Base-by-base conservation (phyloP, 2,329 filamentous ascomycete genomes). In the Whalleya microplaca region DNA sequence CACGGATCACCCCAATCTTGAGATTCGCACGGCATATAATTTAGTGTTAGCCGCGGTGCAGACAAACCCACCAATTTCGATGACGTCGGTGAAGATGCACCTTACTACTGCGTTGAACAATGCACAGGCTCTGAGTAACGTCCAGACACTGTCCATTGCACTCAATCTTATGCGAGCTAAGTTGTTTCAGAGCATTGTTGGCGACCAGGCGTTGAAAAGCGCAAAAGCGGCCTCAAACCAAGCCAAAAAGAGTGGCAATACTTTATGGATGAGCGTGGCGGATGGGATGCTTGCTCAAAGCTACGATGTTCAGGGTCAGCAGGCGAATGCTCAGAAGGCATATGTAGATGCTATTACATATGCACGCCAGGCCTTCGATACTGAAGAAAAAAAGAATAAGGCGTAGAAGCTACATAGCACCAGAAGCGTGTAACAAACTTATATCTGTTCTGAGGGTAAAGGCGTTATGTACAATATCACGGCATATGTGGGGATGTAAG, bases 131-230 rank as follows among this genome's bases (percentile, higher is more conserved):
- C 86, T 89, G 8, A 80, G 81, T 52, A 96, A 96, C 70, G 85
- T 85, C 27, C 90, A 96, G 62, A 88, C 93, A 51, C 82, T 92
- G n/a, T 88, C 88, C 46, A 89, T 97, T 62, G 87, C 89, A 5
- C 84, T 97, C 56, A 92, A 87, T 64, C 87, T 95, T 62, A 96
- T 97, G 89, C 89, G 90, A 50, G 86, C 84, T 68, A 84, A 87
- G 49, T 89, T 96, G 67, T 97, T 93, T 72, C 87, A 88, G 45
- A 89, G 89, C 56, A 88, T 93, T 14, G 85, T 96, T 3, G 92
- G 92, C 48, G 88, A 90, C 56, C 90, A 93, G 71, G 88, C 89
- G 0, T 80, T 91, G 56, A 92, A 92, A 75, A 90, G 88, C 68
- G 88, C 89, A 3, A 82, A 83, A 61, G 89, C 90, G 0, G 88